Base-by-base conservation (phyloP, 2,329 filamentous ascomycete species). In the Albifimbria verrucaria region DNA sequence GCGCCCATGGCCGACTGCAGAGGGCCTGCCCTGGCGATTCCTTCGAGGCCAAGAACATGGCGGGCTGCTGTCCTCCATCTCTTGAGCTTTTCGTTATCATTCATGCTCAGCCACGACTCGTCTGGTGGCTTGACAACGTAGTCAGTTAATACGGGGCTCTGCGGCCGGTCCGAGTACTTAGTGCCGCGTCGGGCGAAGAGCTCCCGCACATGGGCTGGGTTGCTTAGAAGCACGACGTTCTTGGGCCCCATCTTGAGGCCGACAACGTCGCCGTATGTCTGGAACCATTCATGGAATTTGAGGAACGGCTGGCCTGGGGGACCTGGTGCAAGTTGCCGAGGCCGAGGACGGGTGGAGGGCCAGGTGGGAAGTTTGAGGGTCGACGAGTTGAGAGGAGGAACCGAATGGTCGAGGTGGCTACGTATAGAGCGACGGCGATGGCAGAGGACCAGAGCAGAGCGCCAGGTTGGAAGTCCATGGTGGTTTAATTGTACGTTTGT, bases 151-250 rank as follows among this genome's bases (percentile, higher is more conserved):
- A 65, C 52, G 42, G 61, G 50, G 50, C 57, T 56, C 47, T 57
- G 49, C 3, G 70, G 63, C 3, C 70, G 60, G 7, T 68, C 69
- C 43, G 69, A 71, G 55, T 72, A 73, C 26, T 68, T 64, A 20
- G 49, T 56, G 3, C 65, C 62, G 32, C 65, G 67, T 51, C 66
- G 69, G 21, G 69, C 69, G n/a, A 73, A 62, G 11, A 74, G 58
- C 18, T 74, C 68, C 26, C 64, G 61, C 4, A 66, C 67, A 15
- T 65, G 59, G 20, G 65, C 55, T 1, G 61, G 61, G 20, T 58
- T 66, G 25, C 63, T 63, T 1, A 71, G 60, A 20, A 71, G 53
- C 18, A 72, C 66, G 11, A 68, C 52, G 18, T 65, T 65, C 6
- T 55, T 55, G 2, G 57, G 50, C 1, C 66, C 70, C 20, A 63